Evolutionary conservation across 116 monocot species (phyloP).

Genomic region (Trichopus zeylanicus): DNA sequence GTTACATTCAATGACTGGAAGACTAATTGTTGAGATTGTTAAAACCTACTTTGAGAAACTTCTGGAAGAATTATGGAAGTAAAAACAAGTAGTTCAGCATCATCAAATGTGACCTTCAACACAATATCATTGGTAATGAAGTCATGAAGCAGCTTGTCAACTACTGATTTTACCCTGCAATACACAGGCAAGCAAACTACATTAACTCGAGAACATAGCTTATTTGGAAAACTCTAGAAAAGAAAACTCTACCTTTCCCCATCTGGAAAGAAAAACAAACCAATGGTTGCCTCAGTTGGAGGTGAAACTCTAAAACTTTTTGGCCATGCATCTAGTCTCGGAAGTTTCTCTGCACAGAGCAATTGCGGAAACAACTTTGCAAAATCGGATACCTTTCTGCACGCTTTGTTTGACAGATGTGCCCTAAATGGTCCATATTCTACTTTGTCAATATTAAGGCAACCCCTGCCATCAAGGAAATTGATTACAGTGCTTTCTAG

Average conservation of each 20-base stretch:
- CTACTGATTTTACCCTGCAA: not conserved
- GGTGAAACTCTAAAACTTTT: slow-evolving; percentile 16
- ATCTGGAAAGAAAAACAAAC: slow-evolving; percentile 16
- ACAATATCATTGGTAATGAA: not conserved
- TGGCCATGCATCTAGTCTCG: slow-evolving; percentile 6
- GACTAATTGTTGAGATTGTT: not conserved
- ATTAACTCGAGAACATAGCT: not conserved
- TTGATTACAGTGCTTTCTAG: not conserved
- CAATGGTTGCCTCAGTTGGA: slow-evolving; percentile 17
- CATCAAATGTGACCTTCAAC: slow-evolving; percentile 15
- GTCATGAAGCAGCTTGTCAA: not conserved
- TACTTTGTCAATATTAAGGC: slow-evolving; percentile 8
- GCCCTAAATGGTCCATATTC: slow-evolving; percentile 2
- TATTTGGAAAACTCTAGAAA: not conserved
- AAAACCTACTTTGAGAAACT: slow-evolving; percentile 12
- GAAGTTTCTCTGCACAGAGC: slow-evolving; percentile 7
- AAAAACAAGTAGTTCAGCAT: slow-evolving; percentile 13
- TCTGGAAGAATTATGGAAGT: slow-evolving; percentile 10
- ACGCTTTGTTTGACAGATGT: slow-evolving; percentile 18
- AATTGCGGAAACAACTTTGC: slow-evolving; percentile 3
- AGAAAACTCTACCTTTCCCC: not conserved
- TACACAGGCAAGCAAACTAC: not conserved
- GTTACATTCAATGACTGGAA: too few species aligned
- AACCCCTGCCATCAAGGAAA: slow-evolving; percentile 8
- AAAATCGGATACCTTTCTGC: not conserved